A percentile compares a stretch with the other conserved stretches of the same genome.
Conservation (phyloP, 176 grass and related monocot species). For the Cenchrus americanus region DNA sequence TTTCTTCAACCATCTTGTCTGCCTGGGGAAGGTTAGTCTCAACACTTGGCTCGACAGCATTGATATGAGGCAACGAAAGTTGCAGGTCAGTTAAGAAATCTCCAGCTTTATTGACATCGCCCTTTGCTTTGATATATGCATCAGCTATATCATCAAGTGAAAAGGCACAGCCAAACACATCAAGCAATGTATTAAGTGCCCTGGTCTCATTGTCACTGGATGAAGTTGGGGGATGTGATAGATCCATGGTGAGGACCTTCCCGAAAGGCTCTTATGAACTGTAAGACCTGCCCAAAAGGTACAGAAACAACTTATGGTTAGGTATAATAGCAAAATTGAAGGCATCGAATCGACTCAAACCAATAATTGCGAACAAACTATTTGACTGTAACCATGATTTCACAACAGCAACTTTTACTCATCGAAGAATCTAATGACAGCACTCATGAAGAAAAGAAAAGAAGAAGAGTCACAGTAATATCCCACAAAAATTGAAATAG, state of each 20-base stretch:
- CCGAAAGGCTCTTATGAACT: slow-evolving; percentile 6
- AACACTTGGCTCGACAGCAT: slow-evolving; percentile 43
- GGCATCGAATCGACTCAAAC: background rate
- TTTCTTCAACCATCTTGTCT: slow-evolving; percentile 41
- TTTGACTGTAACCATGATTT: slow-evolving; percentile 18
- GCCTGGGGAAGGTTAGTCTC: slow-evolving; percentile 36
- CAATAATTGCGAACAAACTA: background rate
- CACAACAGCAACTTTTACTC: slow-evolving; percentile 3
- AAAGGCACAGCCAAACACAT: slow-evolving; percentile 71
- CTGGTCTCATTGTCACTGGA: slow-evolving; percentile 59
- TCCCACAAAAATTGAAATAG: background rate
- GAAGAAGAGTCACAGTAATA: slow-evolving; percentile 15
- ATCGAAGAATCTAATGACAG: background rate
- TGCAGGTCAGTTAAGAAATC: slow-evolving; percentile 72
- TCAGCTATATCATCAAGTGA: slow-evolving; percentile 83
- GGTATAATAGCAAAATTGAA: background rate
- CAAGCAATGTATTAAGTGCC: slow-evolving; percentile 72
- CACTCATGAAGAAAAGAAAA: background rate
- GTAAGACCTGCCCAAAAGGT: slow-evolving; percentile 27
- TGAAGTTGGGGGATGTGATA: slow-evolving; percentile 39
- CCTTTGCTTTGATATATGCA: slow-evolving; percentile 73
- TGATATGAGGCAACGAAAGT: slow-evolving; percentile 45
- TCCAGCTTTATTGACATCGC: slow-evolving; percentile 70
- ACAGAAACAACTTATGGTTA: background rate
- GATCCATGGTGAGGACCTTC: slow-evolving; percentile 51